Percentiles rank a stretch among this genome's conserved stretches.
Conservation (phyloP, 495 filamentous ascomycete genomes). For the Xylaria telfairii region DNA sequence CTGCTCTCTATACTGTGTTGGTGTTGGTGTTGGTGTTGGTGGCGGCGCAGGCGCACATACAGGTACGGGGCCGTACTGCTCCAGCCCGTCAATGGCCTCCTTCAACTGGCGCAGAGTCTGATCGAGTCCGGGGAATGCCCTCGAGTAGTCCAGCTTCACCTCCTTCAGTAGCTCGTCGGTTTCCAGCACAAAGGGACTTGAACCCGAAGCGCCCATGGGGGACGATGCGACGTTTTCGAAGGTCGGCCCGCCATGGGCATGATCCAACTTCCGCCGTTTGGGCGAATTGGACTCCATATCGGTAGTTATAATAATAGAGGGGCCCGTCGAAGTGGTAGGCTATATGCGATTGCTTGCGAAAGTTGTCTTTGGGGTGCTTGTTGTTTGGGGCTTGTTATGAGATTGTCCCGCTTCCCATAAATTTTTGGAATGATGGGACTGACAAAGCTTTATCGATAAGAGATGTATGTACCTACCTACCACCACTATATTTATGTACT, state of each 20-base stretch:
- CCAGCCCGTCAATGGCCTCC: constrained; percentile 72
- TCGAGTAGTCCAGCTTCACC: constrained; percentile 70
- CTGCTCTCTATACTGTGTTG: not conserved
- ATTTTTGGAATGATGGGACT: constrained; percentile 15
- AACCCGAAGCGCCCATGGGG: constrained; percentile 43
- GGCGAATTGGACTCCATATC: constrained; percentile 50
- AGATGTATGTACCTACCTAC: too few species aligned
- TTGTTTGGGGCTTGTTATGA: not conserved
- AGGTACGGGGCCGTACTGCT: constrained; percentile 57
- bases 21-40: too few species aligned
- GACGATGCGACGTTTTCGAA: constrained; percentile 37
- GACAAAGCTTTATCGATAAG: constrained; percentile 17
- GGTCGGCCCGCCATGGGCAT: constrained; percentile 35
- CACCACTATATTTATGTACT: too few species aligned
- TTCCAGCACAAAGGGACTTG: constrained; percentile 83
- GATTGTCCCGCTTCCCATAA: constrained; percentile 28
- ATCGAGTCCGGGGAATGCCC: constrained; percentile 68
- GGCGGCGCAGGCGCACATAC: constrained; percentile 43
- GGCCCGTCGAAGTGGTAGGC: not conserved
- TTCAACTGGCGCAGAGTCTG: constrained; percentile 75
- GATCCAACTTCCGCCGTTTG: constrained; percentile 58
- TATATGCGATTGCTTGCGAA: not conserved
- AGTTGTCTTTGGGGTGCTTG: not conserved
- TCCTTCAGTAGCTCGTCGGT: constrained; percentile 80
- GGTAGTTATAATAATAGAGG: not conserved